phyloP scores from a whole-genome alignment of 23 red algal genomes.

The Gracilaria caudata region DNA sequence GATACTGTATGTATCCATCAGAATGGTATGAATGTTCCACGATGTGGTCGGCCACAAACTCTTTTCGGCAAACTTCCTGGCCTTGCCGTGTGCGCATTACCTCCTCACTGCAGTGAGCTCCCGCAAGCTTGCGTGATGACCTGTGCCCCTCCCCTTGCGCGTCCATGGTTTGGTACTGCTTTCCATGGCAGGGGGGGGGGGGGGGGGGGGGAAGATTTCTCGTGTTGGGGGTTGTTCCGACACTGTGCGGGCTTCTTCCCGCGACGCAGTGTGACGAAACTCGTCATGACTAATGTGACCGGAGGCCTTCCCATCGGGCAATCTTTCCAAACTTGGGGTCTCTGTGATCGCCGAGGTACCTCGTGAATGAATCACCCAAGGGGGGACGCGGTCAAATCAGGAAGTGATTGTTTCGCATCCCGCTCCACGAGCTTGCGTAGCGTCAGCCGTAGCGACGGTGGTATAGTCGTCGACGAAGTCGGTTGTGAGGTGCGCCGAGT shows the following conservation, averaged over 20 bases:
- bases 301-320: neutral
- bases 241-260: neutral
- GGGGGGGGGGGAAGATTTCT: no score
- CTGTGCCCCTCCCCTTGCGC: neutral
- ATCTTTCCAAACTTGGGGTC: neutral
- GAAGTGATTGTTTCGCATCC: neutral
- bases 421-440: neutral
- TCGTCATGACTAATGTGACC: neutral
- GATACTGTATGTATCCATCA: neutral
- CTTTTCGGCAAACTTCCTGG: neutral
- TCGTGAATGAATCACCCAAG: neutral
- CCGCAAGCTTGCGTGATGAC: neutral
- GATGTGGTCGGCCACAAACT: conserved; percentile 2
- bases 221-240: no score
- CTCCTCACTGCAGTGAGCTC: neutral
- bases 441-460: neutral
- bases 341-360: neutral
- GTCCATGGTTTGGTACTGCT: neutral
- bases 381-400: no score
- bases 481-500: neutral
- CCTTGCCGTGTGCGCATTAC: neutral
- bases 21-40: neutral
- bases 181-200: neutral
- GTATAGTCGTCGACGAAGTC: neutral
- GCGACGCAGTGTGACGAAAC: neutral